A percentile compares a stretch with the other conserved stretches of the same genome.
phyloP scores from a whole-genome alignment of 2,329 filamentous ascomycete species.

The Davidsoniella virescens region DNA sequence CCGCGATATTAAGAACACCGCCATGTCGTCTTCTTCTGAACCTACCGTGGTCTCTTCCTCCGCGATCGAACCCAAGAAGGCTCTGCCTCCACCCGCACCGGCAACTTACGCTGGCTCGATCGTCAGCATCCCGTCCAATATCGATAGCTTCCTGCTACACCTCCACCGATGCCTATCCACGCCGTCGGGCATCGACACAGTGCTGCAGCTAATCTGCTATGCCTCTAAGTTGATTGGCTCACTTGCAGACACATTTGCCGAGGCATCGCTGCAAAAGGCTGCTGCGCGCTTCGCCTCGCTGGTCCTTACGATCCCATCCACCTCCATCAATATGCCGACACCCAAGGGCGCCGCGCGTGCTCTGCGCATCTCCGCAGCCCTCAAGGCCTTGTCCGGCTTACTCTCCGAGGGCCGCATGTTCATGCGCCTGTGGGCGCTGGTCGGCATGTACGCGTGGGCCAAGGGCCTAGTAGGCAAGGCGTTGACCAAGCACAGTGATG shows the following conservation, averaged over 20 bases:
- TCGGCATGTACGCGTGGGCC: constrained; percentile 58
- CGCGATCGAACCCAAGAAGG: constrained; percentile 3
- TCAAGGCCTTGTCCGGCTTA: constrained; percentile 46
- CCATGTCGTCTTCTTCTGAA: neutral
- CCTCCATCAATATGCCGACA: constrained; percentile 25
- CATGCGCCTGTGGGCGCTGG: constrained; percentile 56
- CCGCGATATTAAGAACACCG: neutral
- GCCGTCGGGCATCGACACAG: constrained; percentile 51
- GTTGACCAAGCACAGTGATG: constrained; percentile 11
- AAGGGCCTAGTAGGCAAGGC: constrained; percentile 28
- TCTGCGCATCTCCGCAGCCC: constrained; percentile 19
- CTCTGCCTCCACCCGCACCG: constrained; percentile 4
- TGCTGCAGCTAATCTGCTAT: constrained; percentile 56
- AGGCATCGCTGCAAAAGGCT: constrained; percentile 39
- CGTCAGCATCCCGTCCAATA: constrained; percentile 21
- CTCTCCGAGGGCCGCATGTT: constrained; percentile 59
- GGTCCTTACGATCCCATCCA: constrained; percentile 33
- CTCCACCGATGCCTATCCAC: constrained; percentile 50
- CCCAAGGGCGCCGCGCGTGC: constrained; percentile 15
- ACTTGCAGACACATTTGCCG: constrained; percentile 34
- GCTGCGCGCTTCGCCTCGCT: constrained; percentile 36
- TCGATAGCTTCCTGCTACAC: constrained; percentile 38
- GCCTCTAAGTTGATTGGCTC: constrained; percentile 38
- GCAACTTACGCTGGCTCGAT: constrained; percentile 16
- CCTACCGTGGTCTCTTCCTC: neutral